Conservation (phyloP, 164 flowering plant genomes). For the Sextonia rubra region DNA sequence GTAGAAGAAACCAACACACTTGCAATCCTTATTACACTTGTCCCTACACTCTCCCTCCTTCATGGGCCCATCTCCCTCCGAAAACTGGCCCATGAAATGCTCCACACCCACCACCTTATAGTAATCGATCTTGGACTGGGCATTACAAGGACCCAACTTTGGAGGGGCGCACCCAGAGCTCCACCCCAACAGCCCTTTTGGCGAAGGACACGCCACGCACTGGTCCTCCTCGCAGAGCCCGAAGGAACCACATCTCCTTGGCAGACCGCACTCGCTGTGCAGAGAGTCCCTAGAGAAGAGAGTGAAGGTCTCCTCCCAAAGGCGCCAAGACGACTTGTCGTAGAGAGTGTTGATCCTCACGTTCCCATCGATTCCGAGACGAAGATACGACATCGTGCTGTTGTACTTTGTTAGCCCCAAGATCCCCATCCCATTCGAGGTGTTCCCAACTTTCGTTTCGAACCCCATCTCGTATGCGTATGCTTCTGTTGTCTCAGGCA, state of each 20-base stretch:
- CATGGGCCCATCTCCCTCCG: conserved; percentile 18
- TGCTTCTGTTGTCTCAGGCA: no score
- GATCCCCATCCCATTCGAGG: no score
- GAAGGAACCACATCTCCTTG: conserved; percentile 27
- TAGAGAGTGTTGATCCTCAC: conserved; percentile 25
- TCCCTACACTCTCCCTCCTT: conserved; percentile 21
- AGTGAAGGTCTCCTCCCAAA: conserved; percentile 25
- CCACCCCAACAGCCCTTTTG: conserved; percentile 27
- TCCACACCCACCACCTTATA: conserved; percentile 27
- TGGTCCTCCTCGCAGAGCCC: conserved; percentile 25
- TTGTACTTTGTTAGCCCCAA: conserved; percentile 20
- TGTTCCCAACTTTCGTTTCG: no score
- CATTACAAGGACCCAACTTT: conserved; percentile 10
- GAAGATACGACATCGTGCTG: conserved; percentile 16
- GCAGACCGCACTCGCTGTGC: conserved; percentile 24
- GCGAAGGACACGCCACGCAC: conserved; percentile 33
- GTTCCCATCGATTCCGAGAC: conserved; percentile 31
- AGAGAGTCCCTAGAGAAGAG: conserved; percentile 15
- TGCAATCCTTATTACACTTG: conserved; percentile 31
- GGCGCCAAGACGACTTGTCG: conserved; percentile 8
- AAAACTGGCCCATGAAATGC: conserved; percentile 19
- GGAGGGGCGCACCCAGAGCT: conserved; percentile 23
- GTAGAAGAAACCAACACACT: conserved; percentile 37
- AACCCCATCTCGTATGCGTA: no score
- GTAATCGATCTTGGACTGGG: conserved; percentile 4